Evolutionary conservation across 805 yeast genomes (phyloP), one percentile per base, ranked within the genome.

Genomic region (Scheffersomyces lignosus): DNA sequence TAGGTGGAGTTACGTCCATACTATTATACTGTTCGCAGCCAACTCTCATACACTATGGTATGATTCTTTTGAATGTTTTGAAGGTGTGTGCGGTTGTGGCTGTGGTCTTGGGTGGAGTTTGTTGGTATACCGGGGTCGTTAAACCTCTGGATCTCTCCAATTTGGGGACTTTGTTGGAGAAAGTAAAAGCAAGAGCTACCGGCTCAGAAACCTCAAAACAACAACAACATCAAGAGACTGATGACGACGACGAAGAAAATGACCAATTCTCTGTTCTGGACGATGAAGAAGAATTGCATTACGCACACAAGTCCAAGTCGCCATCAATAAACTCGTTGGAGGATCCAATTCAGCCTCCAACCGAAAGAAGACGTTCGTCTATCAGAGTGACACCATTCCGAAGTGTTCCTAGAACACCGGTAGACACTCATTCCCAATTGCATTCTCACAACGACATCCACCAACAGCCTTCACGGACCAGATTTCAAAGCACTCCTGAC

Each of bases 81-180:
- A 56, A 55, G 35, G 24, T 20, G 9, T 31, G 56, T 27, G 60
- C 51, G 4, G 22, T 53, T 3, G 17, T 59, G 2, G 55, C 47
- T 1, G 37, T 47, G 1, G 26, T 59, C 4, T 23, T 55, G 2
- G 64, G 56, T 12, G 53, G 48, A 0, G 41, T 47, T 8, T 48
- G 48, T 26, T 58, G 65, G 62, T 64, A 62, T 44, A 31, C 50
- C n/a, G 71, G 70, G 2, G 27, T 60, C 14, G 34, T 53, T 36
- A 48, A 47, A 27, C 23, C 44, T 2, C 40, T 41, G 24, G 49
- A 53, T 30, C 20, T 43, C 3, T 44, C 6, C 27, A 5, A 18
- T 12, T 2, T 17, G 6, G 8, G 9, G n/a, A 14, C 26, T n/a
- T 3, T 14, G 13, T 17, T 29, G 14, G 24, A 29, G 6, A 6